Evolutionary conservation across 1,139 yeast genomes (phyloP), one percentile per base, ranked within the genome.

Genomic region (Torulaspora globosa): DNA sequence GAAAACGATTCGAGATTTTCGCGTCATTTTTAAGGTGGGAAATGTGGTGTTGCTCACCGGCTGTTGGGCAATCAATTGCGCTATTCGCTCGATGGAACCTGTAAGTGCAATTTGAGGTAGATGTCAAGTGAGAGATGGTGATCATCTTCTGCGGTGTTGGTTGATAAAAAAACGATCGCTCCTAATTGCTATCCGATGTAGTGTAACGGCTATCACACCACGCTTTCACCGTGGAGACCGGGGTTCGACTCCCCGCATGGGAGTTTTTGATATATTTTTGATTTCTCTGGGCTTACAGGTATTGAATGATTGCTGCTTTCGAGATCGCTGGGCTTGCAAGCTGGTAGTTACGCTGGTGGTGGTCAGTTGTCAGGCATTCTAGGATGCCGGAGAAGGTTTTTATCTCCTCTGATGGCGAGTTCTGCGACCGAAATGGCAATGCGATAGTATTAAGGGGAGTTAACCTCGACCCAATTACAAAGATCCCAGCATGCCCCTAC

Each of bases 401-500:
- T 15, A 40, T 53, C 3, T 51, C 57, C 4, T 27, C 39, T 10
- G 44, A 66, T 24, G 94, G 94, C 1, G 70, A 74, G 49, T 80
- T 90, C 59, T 66, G 75, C 2, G 95, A 89, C 61, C 52, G 62
- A 0, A 52, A 70, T 3, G 90, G 86, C 1, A 70, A 95, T 38
- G 71, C 70, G 18, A 70, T 88, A 7, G 72, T 76, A 11, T 68
- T 90, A 35, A 79, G 87, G 52, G 97, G 97, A 1, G 84, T 90
- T 50, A 90, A 90, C 63, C 68, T 89, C 23, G 95, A 90, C 50
- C 82, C 87, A 0, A 79, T 83, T 36, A 74, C 84, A 57, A 90
- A 90, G 62, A 68, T 79, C 39, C 97, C 97, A 0, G 62, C 69
- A 1, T 57, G 50, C 1, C 94, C 95, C 0, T 54, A 66, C 47